Evolutionary conservation across 345 rosid species (phyloP).

Genomic region (Lepidium sativum): DNA sequence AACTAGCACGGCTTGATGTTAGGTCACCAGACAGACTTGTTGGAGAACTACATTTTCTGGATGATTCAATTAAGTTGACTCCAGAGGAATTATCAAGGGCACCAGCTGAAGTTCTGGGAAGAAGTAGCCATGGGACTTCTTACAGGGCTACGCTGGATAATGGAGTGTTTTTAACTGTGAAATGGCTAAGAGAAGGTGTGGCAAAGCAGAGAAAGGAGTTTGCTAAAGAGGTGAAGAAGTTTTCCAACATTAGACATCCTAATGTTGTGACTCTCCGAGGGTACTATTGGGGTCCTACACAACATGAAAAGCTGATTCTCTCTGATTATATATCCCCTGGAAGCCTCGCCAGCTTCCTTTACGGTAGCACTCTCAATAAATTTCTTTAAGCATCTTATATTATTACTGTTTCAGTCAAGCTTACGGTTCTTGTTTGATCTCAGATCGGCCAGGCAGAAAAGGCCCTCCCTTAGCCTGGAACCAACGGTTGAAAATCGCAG

Average conservation of each 20-base stretch:
- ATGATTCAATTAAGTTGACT: conserved; percentile 74
- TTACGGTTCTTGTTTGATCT: conserved; percentile 7
- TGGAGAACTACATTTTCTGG: conserved; percentile 88
- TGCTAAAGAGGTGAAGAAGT: conserved; percentile 94
- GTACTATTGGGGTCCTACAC: conserved; percentile 98
- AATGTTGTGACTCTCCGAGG: conserved; percentile 94
- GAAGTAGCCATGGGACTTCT: conserved; percentile 99
- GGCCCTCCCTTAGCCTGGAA: conserved; percentile 77
- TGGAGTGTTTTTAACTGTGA: conserved; percentile 81
- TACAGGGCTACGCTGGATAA: conserved; percentile 86
- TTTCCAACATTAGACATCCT: conserved; percentile 92
- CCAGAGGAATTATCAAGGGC: conserved; percentile 95
- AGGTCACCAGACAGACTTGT: conserved; percentile 85
- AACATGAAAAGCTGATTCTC: conserved; percentile 96
- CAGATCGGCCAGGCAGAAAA: conserved; percentile 93
- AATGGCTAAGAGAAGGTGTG: conserved; percentile 98
- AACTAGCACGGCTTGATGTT: conserved; percentile 72
- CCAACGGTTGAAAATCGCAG: conserved; percentile 83
- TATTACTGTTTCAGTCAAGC: background rate
- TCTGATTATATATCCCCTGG: conserved; percentile 91
- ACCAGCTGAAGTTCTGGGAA: conserved; percentile 93
- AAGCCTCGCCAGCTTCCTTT: conserved; percentile 94
- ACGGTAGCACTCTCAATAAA: conserved; percentile 41
- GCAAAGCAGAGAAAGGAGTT: conserved; percentile 95
- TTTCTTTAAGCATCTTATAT: background rate